Base-by-base conservation (phyloP, 2,329 filamentous ascomycete species). In the Botryotinia convoluta region DNA sequence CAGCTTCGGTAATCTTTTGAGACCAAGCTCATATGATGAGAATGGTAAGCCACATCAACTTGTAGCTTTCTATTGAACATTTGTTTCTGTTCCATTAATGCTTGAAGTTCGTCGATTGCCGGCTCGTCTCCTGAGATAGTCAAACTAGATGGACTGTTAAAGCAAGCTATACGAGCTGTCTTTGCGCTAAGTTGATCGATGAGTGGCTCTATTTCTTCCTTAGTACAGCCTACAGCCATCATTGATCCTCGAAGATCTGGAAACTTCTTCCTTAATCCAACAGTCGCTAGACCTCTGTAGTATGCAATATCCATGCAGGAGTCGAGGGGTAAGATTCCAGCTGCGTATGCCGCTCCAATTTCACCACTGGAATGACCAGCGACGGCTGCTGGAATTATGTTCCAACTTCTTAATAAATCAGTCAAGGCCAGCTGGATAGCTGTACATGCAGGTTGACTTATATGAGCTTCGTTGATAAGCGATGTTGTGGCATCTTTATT, bases 341-440 rank as follows among this genome's bases (percentile, higher is more conserved):
- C 76, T 3, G 79, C 76, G 71, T 79, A 80, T 22, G 79, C 79
- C 22, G 79, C 79, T 16, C 75, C 77, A 60, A 80, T 80, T 64
- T 81, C 80, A 18, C 79, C 79, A 57, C 76, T 78, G 1, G 79
- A 81, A 72, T 81, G 80, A 1, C 80, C 79, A 22, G 78, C 76
- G 3, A 80, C 78, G 9, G 75, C 76, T 16, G 74, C n/a, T 8
- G 77, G 77, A 10, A 75, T 75, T 29, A 87, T 77, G 1, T 82
- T 82, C 73, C 76, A 78, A 16, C 67, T 62, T 42, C 81, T 48
- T 0, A 88, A 79, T 4, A 87, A 80, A 22, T 84, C 80, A 0
- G 83, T 82, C 3, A 87, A 76, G 0, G 82, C 75, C 3, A 88
- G 77, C 76, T 88, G 86, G 2, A 88, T 75, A 0, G 85, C 84